Evolutionary conservation across 495 filamentous ascomycete species (phyloP), one percentile per base, ranked within the genome.

Genomic region (Patellaria atrata): DNA sequence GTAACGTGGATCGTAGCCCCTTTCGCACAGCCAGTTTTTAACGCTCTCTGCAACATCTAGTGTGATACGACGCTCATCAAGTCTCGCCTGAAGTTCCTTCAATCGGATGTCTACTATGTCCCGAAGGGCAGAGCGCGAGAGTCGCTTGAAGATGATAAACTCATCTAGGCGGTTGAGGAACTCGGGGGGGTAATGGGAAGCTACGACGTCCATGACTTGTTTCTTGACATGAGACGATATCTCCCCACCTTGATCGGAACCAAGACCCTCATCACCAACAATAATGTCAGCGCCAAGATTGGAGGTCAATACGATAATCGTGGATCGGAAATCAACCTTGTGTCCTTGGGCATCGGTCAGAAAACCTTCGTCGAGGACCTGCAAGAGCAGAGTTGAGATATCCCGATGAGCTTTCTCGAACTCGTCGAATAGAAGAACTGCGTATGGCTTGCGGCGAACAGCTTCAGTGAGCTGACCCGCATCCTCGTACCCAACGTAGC

Each of bases 401-500:
- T 97, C 89, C 15, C 81, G 76, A 51, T 96, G 87, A 2, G 87
- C 87, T 52, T 97, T 94, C 54, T 96, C 87, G 51, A 94, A 97
- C 48, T 96, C 89, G 58, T 97, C 89, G 43, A 97, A 92, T 1
- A 97, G 64, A 0, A 97, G 62, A 4, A 97, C 81, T 1, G 89
- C 89, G 47, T 97, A 96, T 1, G 89, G 89, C 53, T 96, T 97
- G 33, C 89, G 71, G 29, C 89, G 69, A 2, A 97, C 84, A 13
- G 89, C 89, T 54, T 97, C 89, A 1, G 89, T 96, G 5, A 97
- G 69, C 55, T 97, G 89, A 5, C 89, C 89, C 13, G 87, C 84
- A 54, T 97, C 89, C 23, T 97, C 89, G 52, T 97, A 97, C 6
- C 89, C 89, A 14, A 97, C 75, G 57, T 94, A 94, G 10, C 87